Percentiles rank a stretch among this genome's conserved stretches.
Conservation (phyloP, 305 asterid genomes). For the Solanum chacoense region DNA sequence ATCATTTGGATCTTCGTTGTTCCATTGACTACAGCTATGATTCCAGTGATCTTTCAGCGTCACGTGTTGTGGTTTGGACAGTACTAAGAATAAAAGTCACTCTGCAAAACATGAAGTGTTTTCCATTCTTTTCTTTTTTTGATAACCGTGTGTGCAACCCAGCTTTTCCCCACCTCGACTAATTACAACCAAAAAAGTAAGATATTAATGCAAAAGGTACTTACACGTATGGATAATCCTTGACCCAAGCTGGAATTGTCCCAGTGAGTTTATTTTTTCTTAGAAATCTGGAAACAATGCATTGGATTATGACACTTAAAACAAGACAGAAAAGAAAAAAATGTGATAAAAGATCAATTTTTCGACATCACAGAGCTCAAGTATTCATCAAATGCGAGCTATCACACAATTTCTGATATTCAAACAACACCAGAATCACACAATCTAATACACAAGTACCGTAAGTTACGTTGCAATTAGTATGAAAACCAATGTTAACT, state of each 20-base stretch:
- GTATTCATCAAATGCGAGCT: background rate
- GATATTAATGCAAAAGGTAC: background rate
- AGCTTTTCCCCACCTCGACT: background rate
- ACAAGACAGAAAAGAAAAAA: background rate
- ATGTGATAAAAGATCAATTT: background rate
- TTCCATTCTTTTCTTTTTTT: background rate
- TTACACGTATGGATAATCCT: background rate
- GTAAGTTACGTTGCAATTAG: background rate
- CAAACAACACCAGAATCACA: background rate
- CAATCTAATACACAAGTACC: background rate
- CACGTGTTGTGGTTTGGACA: background rate
- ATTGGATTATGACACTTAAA: background rate
- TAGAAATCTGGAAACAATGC: constrained; percentile 8
- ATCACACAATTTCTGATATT: background rate
- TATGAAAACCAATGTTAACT: background rate
- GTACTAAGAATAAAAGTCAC: background rate
- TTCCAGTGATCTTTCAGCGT: background rate
- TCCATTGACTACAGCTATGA: background rate
- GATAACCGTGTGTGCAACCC: background rate
- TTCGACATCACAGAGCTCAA: background rate
- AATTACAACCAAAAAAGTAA: background rate
- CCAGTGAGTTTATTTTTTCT: background rate
- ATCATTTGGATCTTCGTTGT: background rate
- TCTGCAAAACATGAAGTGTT: background rate
- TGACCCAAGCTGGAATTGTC: constrained; percentile 6